phyloP scores from a whole-genome alignment of 23 red algal genomes.

The Agarophyton chilense region DNA sequence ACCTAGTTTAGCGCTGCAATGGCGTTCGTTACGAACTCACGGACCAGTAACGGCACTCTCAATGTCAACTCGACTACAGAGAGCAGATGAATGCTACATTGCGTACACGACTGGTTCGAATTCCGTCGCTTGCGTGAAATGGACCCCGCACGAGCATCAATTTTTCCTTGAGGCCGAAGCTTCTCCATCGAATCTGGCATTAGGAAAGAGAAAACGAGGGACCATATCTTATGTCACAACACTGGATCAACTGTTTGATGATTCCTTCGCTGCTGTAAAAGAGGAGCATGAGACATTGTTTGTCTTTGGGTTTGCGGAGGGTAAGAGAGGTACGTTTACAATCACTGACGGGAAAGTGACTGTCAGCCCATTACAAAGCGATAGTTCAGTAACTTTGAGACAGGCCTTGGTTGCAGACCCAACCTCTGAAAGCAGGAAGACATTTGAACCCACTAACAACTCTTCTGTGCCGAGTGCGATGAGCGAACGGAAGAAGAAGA shows the following conservation, averaged over 20 bases:
- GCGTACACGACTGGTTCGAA: not conserved
- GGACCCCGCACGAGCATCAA: not conserved
- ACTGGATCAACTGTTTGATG: not conserved
- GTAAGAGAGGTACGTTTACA: slow-evolving; percentile 17
- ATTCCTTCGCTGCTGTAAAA: not conserved
- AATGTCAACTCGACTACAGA: not conserved
- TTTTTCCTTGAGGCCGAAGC: slow-evolving; percentile 5
- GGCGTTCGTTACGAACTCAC: slow-evolving; percentile 18
- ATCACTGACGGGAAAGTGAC: slow-evolving; percentile 10
- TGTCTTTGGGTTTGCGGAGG: not conserved
- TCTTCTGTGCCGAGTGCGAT: not conserved
- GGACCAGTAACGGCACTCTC: slow-evolving; percentile 26
- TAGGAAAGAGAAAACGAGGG: slow-evolving; percentile 21
- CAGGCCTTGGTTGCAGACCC: not conserved
- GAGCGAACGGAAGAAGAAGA: not conserved
- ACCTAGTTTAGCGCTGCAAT: not conserved
- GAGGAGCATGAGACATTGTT: not conserved
- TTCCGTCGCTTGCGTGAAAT: slow-evolving; percentile 4
- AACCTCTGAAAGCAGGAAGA: not conserved
- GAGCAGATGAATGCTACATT: not conserved
- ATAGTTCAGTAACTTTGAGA: not conserved
- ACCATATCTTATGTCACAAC: not conserved
- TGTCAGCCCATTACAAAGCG: not conserved
- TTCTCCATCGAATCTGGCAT: not conserved
- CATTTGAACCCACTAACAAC: not conserved